phyloP scores from a whole-genome alignment of 257 asterid genomes.

The Hygrophila difformis region DNA sequence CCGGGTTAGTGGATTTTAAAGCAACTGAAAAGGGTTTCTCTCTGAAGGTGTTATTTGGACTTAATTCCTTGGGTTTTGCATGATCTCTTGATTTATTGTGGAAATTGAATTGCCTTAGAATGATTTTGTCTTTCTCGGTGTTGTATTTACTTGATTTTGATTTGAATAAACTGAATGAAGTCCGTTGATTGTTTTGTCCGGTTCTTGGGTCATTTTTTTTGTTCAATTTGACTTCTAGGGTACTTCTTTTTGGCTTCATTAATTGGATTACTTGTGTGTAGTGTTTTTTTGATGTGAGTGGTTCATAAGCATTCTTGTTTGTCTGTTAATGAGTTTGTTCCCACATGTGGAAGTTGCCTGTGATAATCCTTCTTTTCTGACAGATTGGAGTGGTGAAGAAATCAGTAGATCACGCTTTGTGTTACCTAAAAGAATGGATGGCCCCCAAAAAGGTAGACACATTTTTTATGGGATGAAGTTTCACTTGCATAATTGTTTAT shows the following conservation, averaged over 20 bases:
- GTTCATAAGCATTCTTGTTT: neutral
- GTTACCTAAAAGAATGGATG: constrained; percentile 61
- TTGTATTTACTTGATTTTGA: neutral
- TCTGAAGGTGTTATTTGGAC: no score
- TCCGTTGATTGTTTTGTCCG: neutral
- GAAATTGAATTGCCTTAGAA: neutral
- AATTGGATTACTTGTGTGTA: no score
- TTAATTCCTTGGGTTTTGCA: no score
- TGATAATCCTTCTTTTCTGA: neutral
- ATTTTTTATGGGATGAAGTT: neutral
- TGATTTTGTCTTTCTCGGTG: constrained; percentile 1
- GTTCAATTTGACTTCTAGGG: neutral
- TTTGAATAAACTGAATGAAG: neutral
- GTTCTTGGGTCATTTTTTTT: neutral
- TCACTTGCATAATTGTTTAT: no score
- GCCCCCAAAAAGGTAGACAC: constrained; percentile 71
- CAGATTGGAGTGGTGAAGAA: constrained; percentile 80
- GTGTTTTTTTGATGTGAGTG: neutral
- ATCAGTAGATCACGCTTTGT: constrained; percentile 48
- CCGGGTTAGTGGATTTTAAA: no score
- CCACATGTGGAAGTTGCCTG: no score
- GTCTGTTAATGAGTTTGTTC: no score
- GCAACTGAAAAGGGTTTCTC: no score
- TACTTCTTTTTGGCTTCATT: no score
- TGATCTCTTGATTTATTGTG: neutral